phyloP scores from a whole-genome alignment of 2,329 filamentous ascomycete genomes.

The Cordyceps sp. region DNA sequence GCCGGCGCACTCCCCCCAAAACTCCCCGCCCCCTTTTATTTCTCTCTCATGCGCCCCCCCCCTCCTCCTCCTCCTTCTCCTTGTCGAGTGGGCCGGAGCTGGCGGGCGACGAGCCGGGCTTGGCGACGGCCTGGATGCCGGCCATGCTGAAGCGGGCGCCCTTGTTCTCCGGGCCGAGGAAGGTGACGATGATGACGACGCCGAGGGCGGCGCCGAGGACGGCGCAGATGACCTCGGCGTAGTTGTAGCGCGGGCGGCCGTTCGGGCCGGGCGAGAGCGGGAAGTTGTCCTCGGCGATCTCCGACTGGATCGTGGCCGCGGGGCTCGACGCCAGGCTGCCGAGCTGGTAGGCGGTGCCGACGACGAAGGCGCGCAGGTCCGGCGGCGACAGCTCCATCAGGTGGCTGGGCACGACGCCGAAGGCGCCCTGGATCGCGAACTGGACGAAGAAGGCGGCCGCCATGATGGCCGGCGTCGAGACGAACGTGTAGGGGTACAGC shows the following conservation, averaged over 20 bases:
- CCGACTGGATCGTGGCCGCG: slow-evolving; percentile 60
- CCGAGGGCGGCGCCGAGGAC: slow-evolving; percentile 75
- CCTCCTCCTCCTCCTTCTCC: too few species aligned
- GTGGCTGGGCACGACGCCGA: slow-evolving; percentile 63
- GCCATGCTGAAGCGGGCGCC: too few species aligned
- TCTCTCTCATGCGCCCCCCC: too few species aligned
- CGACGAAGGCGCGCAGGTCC: slow-evolving; percentile 56
- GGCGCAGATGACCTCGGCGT: slow-evolving; percentile 75
- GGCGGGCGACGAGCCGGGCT: too few species aligned
- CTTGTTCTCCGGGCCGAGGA: slow-evolving; percentile 47
- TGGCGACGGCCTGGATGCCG: too few species aligned
- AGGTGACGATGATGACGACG: slow-evolving; percentile 42
- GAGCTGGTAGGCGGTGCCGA: slow-evolving; percentile 60
- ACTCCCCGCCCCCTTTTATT: too few species aligned
- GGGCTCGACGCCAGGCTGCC: slow-evolving; percentile 58
- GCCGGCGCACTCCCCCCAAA: too few species aligned
- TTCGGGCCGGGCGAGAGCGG: slow-evolving; percentile 42
- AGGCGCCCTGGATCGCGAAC: slow-evolving; percentile 62
- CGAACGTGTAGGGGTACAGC: slow-evolving; percentile 70
- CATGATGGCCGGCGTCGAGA: slow-evolving; percentile 44
- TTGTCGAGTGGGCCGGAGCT: too few species aligned
- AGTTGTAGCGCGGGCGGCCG: slow-evolving; percentile 43
- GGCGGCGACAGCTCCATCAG: slow-evolving; percentile 62
- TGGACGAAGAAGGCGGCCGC: slow-evolving; percentile 75
- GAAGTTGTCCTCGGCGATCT: slow-evolving; percentile 58